Percentiles rank a stretch among this genome's conserved stretches.
These are phyloP conservation scores for Strobilomyces dryophilus DNA, from an alignment of 768 basidiomycete species.

Conservation along the genomic window DNA sequence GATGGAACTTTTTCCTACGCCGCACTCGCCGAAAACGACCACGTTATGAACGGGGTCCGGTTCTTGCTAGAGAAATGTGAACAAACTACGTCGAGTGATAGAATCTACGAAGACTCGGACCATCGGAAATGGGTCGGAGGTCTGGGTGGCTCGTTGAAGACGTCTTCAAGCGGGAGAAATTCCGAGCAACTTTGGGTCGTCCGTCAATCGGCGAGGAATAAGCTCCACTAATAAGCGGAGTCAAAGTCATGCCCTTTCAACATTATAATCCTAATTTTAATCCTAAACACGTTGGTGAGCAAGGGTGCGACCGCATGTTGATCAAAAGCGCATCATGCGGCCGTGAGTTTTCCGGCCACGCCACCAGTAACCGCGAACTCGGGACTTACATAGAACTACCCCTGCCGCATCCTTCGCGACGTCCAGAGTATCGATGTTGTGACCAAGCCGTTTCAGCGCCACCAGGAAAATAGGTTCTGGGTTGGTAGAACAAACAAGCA, in stretches of 20 bases:
- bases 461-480: not conserved
- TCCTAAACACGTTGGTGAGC: slow-evolving; percentile 10
- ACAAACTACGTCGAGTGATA: not conserved
- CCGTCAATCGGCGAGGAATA: not conserved
- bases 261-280: not conserved
- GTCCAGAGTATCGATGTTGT: not conserved
- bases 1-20: slow-evolving; percentile 41
- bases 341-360: not conserved
- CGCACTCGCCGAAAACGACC: slow-evolving; percentile 43
- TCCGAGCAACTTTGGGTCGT: not conserved
- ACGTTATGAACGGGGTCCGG: slow-evolving; percentile 26
- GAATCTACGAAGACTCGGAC: slow-evolving; percentile 5
- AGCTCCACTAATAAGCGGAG: not conserved
- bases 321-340: not conserved
- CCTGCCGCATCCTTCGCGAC: not conserved
- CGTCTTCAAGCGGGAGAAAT: not conserved
- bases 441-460: not conserved
- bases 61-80: slow-evolving; percentile 4
- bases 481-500: not conserved
- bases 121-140: not conserved
- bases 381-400: not conserved
- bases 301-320: slow-evolving; percentile 3
- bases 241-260: not conserved
- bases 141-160: not conserved
- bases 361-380: not conserved